Conservation (phyloP, 2,329 filamentous ascomycete genomes). For the Sporothrix globosa region DNA sequence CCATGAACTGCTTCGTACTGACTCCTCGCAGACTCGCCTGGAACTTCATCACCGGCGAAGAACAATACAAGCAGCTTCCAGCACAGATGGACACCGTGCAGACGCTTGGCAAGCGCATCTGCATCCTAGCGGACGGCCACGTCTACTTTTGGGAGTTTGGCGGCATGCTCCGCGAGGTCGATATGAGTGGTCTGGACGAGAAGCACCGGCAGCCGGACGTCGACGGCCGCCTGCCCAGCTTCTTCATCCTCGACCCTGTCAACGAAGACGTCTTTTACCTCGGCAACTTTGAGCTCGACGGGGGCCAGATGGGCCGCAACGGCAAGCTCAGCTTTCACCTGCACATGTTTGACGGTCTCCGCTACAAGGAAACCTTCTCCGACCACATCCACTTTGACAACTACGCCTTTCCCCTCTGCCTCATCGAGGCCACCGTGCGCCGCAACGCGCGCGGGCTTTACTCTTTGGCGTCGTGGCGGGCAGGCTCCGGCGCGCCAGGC, state of each 20-base stretch:
- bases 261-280: constrained; percentile 32
- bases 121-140: constrained; percentile 28
- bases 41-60: constrained; percentile 33
- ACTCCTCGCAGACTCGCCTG: constrained; percentile 29
- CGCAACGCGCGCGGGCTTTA: constrained; percentile 31
- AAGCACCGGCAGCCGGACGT: constrained; percentile 32
- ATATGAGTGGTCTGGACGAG: constrained; percentile 28
- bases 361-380: constrained; percentile 30
- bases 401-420: constrained; percentile 22
- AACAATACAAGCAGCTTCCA: constrained; percentile 28
- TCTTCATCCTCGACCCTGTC: constrained; percentile 32
- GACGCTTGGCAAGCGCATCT: constrained; percentile 34
- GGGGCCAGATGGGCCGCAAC: constrained; percentile 1
- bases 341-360: constrained; percentile 32
- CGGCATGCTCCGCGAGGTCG: constrained; percentile 28
- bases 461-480: constrained; percentile 33
- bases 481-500: constrained; percentile 1
- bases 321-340: constrained; percentile 31
- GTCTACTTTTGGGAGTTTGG: constrained; percentile 33
- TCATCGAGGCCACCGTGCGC: constrained; percentile 31
- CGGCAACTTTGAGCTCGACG: constrained; percentile 30
- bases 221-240: constrained; percentile 34
- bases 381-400: constrained; percentile 27
- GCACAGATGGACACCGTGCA: constrained; percentile 31
- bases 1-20: neutral